Evolutionary conservation across 2,329 filamentous ascomycete species (phyloP).

Genomic region (Ceratocystis ficicola): DNA sequence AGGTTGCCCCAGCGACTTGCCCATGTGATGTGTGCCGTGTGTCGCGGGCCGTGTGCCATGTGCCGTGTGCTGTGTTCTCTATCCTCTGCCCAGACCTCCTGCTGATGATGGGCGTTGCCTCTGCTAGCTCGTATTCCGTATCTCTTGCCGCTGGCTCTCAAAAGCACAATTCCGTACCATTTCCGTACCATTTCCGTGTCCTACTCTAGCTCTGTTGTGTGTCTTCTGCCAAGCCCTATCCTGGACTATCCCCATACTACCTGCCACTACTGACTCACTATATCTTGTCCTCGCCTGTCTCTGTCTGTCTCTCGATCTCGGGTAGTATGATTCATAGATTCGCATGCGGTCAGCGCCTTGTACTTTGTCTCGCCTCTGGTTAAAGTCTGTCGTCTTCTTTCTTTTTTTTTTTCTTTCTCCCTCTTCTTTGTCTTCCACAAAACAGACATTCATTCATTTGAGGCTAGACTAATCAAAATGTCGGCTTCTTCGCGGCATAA

Average conservation of each 20-base stretch:
- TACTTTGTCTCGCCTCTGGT: neutral
- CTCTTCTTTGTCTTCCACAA: neutral
- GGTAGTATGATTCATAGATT: neutral
- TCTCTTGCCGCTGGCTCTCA: neutral
- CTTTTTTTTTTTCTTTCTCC: too few relatives aligned
- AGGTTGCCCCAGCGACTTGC: too few relatives aligned
- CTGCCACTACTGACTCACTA: neutral
- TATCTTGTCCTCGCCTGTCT: neutral
- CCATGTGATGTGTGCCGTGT: too few relatives aligned
- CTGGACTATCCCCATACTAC: neutral
- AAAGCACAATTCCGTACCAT: too few relatives aligned
- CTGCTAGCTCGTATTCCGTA: neutral
- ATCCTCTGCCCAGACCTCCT: too few relatives aligned
- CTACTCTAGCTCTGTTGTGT: neutral
- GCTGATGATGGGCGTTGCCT: too few relatives aligned
- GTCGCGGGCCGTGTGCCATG: too few relatives aligned
- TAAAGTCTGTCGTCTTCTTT: neutral
- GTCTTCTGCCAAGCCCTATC: neutral
- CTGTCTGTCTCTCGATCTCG: conserved; percentile 3
- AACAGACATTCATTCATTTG: neutral
- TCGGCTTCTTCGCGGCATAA: neutral
- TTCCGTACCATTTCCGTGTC: too few relatives aligned
- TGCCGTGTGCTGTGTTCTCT: too few relatives aligned
- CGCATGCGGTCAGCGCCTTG: neutral
- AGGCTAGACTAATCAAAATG: neutral